phyloP scores from a whole-genome alignment of 306 rosid genomes.

The Fagus sylvatica region DNA sequence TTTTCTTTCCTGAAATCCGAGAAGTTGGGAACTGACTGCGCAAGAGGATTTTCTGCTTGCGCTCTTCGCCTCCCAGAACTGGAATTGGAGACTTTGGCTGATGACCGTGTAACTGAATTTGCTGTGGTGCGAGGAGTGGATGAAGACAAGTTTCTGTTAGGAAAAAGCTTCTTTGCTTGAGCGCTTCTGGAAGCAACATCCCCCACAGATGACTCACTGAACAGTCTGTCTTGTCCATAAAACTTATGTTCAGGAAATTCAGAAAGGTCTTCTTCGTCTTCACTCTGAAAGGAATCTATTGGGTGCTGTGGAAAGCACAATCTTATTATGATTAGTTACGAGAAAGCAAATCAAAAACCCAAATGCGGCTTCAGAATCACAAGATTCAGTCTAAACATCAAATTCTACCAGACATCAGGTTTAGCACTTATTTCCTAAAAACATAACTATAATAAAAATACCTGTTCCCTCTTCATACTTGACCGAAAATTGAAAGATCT shows the following conservation, averaged over 20 bases:
- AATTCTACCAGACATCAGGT: constrained; percentile 14
- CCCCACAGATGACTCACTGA: constrained; percentile 41
- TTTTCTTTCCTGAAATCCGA: constrained; percentile 96
- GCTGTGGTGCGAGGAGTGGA: constrained; percentile 57
- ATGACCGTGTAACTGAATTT: constrained; percentile 52
- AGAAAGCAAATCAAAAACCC: constrained; percentile 20
- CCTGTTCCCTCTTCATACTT: constrained; percentile 74
- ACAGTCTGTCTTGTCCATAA: constrained; percentile 40
- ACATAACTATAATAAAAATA: constrained; percentile 32
- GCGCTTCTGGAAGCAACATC: constrained; percentile 49
- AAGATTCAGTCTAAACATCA: constrained; percentile 16
- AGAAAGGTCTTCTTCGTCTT: constrained; percentile 71
- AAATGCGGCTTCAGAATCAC: constrained; percentile 12
- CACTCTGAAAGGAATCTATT: constrained; percentile 67
- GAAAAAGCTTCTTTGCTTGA: constrained; percentile 58
- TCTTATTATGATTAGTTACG: constrained; percentile 20
- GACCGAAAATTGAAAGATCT: constrained; percentile 60
- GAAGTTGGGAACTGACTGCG: constrained; percentile 93
- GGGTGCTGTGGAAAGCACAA: constrained; percentile 57
- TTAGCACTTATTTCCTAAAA: constrained; percentile 29
- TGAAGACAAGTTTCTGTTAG: constrained; percentile 53
- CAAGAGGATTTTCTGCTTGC: constrained; percentile 68
- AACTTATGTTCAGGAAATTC: constrained; percentile 63
- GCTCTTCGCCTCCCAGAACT: constrained; percentile 68
- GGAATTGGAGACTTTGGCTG: constrained; percentile 48